These are phyloP conservation scores for Wickerhamomyces rabaulensis DNA, from an alignment of 805 yeast species.

Conservation along the genomic window DNA sequence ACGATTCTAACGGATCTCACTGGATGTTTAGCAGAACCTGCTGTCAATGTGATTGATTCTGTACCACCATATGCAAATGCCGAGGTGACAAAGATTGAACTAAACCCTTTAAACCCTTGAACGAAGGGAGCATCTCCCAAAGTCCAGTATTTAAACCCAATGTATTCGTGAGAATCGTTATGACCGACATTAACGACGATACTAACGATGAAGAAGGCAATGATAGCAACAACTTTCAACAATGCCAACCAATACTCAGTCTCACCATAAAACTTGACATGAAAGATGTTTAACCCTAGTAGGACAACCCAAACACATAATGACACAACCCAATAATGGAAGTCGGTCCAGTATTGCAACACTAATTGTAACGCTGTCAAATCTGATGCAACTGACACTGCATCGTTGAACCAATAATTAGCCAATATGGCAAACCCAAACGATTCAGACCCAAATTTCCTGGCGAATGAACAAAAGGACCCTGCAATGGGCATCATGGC, in stretches of 20 bases:
- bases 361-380: conserved; percentile 52
- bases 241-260: conserved; percentile 61
- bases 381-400: conserved; percentile 47
- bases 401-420: conserved; percentile 30
- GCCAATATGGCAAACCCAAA: conserved; percentile 38
- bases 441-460: conserved; percentile 45
- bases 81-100: conserved; percentile 45
- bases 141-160: conserved; percentile 49
- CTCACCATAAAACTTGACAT: conserved; percentile 52
- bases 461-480: conserved; percentile 52
- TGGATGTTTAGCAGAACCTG: conserved; percentile 52
- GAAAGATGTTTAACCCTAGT: conserved; percentile 41
- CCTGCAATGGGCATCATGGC: conserved; percentile 52
- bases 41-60: conserved; percentile 52
- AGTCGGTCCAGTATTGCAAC: conserved; percentile 48
- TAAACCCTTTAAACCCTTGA: conserved; percentile 47
- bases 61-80: conserved; percentile 58
- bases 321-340: conserved; percentile 47
- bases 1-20: conserved; percentile 48
- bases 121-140: conserved; percentile 47
- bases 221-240: conserved; percentile 57
- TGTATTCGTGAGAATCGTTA: conserved; percentile 37
- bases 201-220: conserved; percentile 53
- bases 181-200: conserved; percentile 42
- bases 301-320: conserved; percentile 48